These are phyloP conservation scores for Neoarthrinium moseri DNA, from an alignment of 2,329 filamentous ascomycete genomes.

Conservation along the genomic window DNA sequence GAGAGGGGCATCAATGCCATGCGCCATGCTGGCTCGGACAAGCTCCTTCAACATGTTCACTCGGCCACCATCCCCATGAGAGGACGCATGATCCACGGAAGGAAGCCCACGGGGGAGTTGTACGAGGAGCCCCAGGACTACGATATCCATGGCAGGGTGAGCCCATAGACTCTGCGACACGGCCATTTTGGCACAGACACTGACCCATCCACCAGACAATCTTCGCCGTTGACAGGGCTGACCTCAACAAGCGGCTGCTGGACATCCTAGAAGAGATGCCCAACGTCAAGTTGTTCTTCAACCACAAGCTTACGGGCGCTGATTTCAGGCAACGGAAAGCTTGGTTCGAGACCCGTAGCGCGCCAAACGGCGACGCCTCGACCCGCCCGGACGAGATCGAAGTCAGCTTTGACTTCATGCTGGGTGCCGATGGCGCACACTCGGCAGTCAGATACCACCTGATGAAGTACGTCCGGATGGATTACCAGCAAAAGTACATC, in stretches of 20 bases:
- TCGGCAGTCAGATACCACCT: constrained; percentile 87
- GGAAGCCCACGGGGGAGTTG: constrained; percentile 60
- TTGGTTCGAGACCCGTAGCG: constrained; percentile 74
- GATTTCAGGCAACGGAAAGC: constrained; percentile 78
- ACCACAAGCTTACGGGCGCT: constrained; percentile 87
- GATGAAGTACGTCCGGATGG: constrained; percentile 92
- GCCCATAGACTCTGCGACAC: too few species aligned
- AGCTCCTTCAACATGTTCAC: constrained; percentile 72
- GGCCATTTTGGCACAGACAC: too few species aligned
- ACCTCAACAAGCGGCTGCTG: constrained; percentile 79
- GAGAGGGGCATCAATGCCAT: constrained; percentile 92
- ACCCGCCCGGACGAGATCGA: constrained; percentile 70
- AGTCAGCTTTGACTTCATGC: constrained; percentile 85
- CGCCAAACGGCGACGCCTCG: constrained; percentile 30
- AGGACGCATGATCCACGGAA: constrained; percentile 93
- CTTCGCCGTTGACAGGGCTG: constrained; percentile 83
- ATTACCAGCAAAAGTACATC: constrained; percentile 93
- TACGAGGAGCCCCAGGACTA: constrained; percentile 84
- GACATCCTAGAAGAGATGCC: constrained; percentile 79
- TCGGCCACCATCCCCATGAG: constrained; percentile 85
- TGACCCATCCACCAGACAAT: too few species aligned
- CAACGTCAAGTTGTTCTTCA: constrained; percentile 91
- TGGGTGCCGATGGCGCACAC: constrained; percentile 93
- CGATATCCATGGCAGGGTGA: constrained; percentile 81
- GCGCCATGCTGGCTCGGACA: constrained; percentile 63